Percentiles rank a stretch among this genome's conserved stretches.
Conservation (phyloP, 108 stramenopile genomes). For the Cyclotella baltica region DNA sequence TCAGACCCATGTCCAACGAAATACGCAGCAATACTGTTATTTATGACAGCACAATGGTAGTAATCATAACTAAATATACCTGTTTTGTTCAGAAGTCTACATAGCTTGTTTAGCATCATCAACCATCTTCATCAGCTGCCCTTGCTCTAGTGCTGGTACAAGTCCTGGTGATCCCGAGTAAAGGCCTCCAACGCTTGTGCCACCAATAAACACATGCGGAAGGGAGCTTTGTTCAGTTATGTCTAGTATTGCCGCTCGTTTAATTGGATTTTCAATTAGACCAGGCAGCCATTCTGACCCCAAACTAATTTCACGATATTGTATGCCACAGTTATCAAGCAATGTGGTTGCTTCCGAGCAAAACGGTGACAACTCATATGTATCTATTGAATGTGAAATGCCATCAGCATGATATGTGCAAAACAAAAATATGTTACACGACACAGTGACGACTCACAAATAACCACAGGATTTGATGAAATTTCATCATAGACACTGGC, state of each 20-base stretch:
- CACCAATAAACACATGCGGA: conserved; percentile 75
- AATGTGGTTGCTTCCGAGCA: conserved; percentile 62
- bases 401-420: not conserved
- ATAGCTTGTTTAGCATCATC: conserved; percentile 33
- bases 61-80: too few relatives aligned
- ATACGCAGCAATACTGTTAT: too few relatives aligned
- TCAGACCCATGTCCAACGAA: too few relatives aligned
- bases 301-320: conserved; percentile 62
- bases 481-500: conserved; percentile 57
- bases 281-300: conserved; percentile 82
- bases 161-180: conserved; percentile 74
- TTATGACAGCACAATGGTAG: too few relatives aligned
- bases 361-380: conserved; percentile 79
- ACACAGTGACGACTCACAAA: conserved; percentile 46
- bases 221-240: conserved; percentile 77
- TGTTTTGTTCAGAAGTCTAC: conserved; percentile 1
- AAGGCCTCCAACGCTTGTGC: conserved; percentile 69
- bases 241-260: conserved; percentile 69
- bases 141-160: conserved; percentile 59
- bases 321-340: conserved; percentile 54
- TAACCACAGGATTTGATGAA: conserved; percentile 57
- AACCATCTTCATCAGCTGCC: conserved; percentile 39
- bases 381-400: conserved; percentile 32
- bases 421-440: not conserved
- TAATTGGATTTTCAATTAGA: conserved; percentile 54